phyloP scores from a whole-genome alignment of 2,329 filamentous ascomycete genomes.

The Fusarium protoensiforme region DNA sequence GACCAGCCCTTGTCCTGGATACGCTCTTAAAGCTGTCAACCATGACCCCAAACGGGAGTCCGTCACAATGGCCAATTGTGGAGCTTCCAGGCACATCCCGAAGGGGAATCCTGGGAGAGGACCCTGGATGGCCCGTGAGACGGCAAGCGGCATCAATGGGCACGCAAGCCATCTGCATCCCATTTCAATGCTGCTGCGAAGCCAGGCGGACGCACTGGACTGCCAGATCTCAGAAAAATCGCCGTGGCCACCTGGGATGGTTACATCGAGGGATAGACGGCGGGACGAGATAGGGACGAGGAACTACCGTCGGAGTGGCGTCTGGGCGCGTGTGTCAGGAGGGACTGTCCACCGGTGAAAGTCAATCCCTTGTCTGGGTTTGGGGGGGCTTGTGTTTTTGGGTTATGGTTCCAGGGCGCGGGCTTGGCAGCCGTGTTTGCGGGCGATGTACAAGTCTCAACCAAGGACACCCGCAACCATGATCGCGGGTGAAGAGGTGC shows the following conservation, averaged over 20 bases:
- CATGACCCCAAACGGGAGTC: constrained; percentile 7
- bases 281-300: constrained; percentile 33
- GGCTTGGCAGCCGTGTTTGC: constrained; percentile 32
- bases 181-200: constrained; percentile 34
- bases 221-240: constrained; percentile 44
- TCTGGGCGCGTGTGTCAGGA: constrained; percentile 44
- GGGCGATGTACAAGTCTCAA: constrained; percentile 27
- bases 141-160: constrained; percentile 25
- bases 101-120: constrained; percentile 19
- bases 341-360: constrained; percentile 39
- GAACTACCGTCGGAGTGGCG: constrained; percentile 41
- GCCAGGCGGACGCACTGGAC: constrained; percentile 37
- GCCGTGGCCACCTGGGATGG: constrained; percentile 40
- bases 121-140: constrained; percentile 12
- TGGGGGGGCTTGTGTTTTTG: constrained; percentile 16
- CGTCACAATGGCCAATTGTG: constrained; percentile 17
- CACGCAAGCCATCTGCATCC: constrained; percentile 32
- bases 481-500: constrained; percentile 16
- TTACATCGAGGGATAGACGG: constrained; percentile 41
- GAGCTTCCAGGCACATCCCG: constrained; percentile 6
- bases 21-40: constrained; percentile 2
- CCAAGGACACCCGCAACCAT: constrained; percentile 25
- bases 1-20: constrained; percentile 27
- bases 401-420: constrained; percentile 20
- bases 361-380: constrained; percentile 32